These are phyloP conservation scores for Candida freyschussii DNA, from an alignment of 1,139 yeast species.

Conservation along the genomic window DNA sequence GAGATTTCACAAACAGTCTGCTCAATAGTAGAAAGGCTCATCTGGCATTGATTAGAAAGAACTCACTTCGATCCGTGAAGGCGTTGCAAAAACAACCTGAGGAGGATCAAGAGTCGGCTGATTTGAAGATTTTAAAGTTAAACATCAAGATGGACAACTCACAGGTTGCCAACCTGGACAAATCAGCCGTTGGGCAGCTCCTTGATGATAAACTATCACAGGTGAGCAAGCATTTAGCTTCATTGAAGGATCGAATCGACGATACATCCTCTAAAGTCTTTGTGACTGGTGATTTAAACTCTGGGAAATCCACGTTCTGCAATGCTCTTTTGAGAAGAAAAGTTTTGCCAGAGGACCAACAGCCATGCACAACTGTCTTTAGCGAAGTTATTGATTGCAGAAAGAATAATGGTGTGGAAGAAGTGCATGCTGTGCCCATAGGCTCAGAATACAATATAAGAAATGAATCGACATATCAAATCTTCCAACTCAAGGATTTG, in stretches of 20 bases:
- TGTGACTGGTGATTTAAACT: conserved; percentile 94
- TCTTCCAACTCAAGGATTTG: conserved; percentile 49
- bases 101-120: conserved; percentile 30
- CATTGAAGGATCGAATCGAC: conserved; percentile 77
- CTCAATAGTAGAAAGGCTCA: conserved; percentile 39
- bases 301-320: conserved; percentile 96
- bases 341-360: conserved; percentile 91
- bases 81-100: conserved; percentile 19
- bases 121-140: conserved; percentile 57
- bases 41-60: conserved; percentile 47
- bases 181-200: conserved; percentile 57
- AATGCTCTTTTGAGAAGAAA: conserved; percentile 79
- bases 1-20: conserved; percentile 33
- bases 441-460: conserved; percentile 52
- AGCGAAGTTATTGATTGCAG: conserved; percentile 89
- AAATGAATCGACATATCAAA: conserved; percentile 63
- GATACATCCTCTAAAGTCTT: conserved; percentile 92
- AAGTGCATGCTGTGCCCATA: conserved; percentile 87
- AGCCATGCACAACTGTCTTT: conserved; percentile 95
- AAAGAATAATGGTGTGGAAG: conserved; percentile 72
- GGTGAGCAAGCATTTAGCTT: conserved; percentile 60
- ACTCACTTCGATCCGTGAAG: conserved; percentile 26
- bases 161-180: conserved; percentile 52
- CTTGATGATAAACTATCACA: conserved; percentile 60
- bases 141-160: conserved; percentile 54